Conservation (phyloP, 257 asterid genomes). For the Solanum clarkiae region DNA sequence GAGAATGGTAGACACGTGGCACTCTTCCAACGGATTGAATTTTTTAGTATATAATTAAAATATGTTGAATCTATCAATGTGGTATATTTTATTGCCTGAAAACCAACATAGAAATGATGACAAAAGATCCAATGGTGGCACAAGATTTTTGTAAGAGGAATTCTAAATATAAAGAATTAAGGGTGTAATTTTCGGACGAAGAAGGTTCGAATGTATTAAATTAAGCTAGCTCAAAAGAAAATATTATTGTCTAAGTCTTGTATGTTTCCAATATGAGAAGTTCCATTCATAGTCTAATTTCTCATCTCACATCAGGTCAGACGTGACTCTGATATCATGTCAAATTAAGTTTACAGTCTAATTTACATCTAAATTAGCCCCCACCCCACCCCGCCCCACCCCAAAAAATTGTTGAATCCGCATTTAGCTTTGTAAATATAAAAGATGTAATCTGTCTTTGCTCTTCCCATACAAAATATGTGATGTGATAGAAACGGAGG, state of each 20-base stretch:
- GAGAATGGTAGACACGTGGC: not conserved
- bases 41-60: not conserved
- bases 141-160: not conserved
- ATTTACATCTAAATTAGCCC: not conserved
- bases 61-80: not conserved
- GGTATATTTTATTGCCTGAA: not conserved
- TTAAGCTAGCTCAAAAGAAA: too few species aligned
- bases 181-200: too few species aligned
- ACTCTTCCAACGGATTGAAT: not conserved
- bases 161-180: too few species aligned
- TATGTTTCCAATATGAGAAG: not conserved
- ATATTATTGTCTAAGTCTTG: not conserved
- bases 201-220: accelerated
- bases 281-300: too few species aligned
- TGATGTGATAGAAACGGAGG: not conserved
- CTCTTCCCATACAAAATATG: not conserved
- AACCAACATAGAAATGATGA: not conserved
- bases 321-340: too few species aligned
- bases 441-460: not conserved
- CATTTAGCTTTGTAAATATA: not conserved
- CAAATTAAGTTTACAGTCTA: too few species aligned
- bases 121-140: not conserved
- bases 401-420: too few species aligned
- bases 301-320: accelerated
- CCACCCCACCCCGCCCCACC: too few species aligned